Evolutionary conservation across 2,329 filamentous ascomycete species (phyloP).

Genomic region (Torrubiellomyces zombiae): DNA sequence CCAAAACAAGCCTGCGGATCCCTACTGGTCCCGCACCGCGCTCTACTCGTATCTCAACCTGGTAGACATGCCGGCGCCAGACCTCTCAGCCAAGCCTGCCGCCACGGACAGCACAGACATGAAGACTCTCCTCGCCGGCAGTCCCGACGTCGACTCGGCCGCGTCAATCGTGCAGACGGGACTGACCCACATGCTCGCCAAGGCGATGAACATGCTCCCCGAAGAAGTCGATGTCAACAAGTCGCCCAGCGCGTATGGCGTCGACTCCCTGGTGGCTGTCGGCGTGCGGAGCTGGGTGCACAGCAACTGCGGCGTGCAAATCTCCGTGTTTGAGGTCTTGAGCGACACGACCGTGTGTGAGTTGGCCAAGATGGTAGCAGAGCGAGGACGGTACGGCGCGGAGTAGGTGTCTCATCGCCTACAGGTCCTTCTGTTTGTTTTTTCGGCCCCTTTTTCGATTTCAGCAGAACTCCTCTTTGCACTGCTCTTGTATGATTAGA

Average conservation of each 20-base stretch:
- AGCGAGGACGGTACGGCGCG: slow-evolving; percentile 13
- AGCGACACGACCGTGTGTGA: slow-evolving; percentile 23
- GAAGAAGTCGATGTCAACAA: slow-evolving; percentile 26
- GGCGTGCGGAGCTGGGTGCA: slow-evolving; percentile 34
- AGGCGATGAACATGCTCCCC: slow-evolving; percentile 26
- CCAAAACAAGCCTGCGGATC: slow-evolving; percentile 34
- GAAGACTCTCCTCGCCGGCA: slow-evolving; percentile 16
- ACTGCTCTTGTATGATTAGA: too few species aligned
- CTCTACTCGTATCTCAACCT: slow-evolving; percentile 31
- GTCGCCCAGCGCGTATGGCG: slow-evolving; percentile 27
- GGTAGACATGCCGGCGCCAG: slow-evolving; percentile 24
- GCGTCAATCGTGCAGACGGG: slow-evolving; percentile 18
- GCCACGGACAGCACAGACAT: slow-evolving; percentile 10
- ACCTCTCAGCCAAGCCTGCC: slow-evolving; percentile 8
- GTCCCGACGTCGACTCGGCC: slow-evolving; percentile 12
- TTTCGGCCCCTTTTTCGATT: too few species aligned
- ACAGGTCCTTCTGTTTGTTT: too few species aligned
- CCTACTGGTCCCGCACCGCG: slow-evolving; percentile 35
- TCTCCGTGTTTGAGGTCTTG: slow-evolving; percentile 31
- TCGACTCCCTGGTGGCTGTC: slow-evolving; percentile 36
- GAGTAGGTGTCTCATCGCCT: too few species aligned
- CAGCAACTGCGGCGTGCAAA: slow-evolving; percentile 23
- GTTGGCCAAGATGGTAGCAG: slow-evolving; percentile 19
- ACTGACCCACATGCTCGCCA: slow-evolving; percentile 23
- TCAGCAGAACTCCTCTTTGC: too few species aligned